Conservation (phyloP, 495 filamentous ascomycete species). For the Podospora sp. region DNA sequence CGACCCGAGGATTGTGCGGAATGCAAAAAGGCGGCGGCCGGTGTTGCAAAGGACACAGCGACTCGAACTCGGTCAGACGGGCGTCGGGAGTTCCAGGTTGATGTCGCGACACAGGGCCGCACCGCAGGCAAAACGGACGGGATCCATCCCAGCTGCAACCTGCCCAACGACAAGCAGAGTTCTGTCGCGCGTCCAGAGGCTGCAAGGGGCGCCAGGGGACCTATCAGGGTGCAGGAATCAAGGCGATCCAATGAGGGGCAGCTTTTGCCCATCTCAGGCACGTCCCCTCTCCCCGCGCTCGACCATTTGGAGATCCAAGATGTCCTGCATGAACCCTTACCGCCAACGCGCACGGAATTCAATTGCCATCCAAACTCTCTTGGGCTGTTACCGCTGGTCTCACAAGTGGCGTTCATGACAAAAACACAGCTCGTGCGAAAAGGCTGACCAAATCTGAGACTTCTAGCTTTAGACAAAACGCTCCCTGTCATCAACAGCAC, state of each 20-base stretch:
- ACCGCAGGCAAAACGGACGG: background rate
- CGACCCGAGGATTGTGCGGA: background rate
- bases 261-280: slow-evolving; percentile 10
- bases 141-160: slow-evolving; percentile 1
- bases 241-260: slow-evolving; percentile 12
- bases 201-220: slow-evolving; percentile 12
- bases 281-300: slow-evolving; percentile 1
- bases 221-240: slow-evolving; percentile 4
- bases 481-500: background rate
- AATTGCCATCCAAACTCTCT: background rate
- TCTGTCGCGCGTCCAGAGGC: slow-evolving; percentile 4
- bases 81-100: background rate
- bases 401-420: background rate
- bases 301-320: slow-evolving; percentile 2
- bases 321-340: background rate
- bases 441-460: background rate
- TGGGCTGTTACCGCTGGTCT: background rate
- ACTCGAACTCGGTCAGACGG: slow-evolving; percentile 4
- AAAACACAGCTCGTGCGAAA: background rate
- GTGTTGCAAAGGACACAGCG: slow-evolving; percentile 4
- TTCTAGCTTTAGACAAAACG: background rate
- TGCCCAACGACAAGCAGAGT: background rate
- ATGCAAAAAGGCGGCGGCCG: background rate
- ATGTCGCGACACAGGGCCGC: slow-evolving; percentile 8
- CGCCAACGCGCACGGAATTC: background rate